Evolutionary conservation across 768 basidiomycete species (phyloP).

Genomic region (Dendrothele bispora): DNA sequence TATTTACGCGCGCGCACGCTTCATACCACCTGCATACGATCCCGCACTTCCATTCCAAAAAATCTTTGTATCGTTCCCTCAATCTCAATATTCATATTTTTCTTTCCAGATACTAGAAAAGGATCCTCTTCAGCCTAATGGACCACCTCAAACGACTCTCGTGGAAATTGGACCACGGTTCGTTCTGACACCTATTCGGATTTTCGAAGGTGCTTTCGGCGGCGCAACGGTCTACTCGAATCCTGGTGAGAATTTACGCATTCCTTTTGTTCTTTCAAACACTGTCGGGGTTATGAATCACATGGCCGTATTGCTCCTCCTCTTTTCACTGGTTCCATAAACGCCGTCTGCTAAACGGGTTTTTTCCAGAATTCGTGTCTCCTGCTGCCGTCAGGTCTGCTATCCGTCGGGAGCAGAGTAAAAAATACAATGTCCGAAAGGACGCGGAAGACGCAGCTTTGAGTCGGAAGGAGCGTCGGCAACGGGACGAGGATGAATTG

Average conservation of each 20-base stretch:
- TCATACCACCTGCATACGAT: no score
- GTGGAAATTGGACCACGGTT: slow-evolving; percentile 98
- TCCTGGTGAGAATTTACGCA: slow-evolving; percentile 77
- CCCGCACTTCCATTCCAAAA: no score
- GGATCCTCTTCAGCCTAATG: slow-evolving; percentile 85
- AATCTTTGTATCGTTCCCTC: no score
- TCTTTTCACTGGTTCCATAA: no score
- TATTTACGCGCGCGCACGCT: no score
- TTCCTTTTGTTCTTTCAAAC: slow-evolving; percentile 1
- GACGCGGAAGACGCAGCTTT: slow-evolving; percentile 68
- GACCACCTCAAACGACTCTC: slow-evolving; percentile 82
- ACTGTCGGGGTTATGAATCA: no score
- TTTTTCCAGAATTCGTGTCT: slow-evolving; percentile 82
- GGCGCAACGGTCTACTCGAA: slow-evolving; percentile 96
- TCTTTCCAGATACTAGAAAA: slow-evolving; percentile 96
- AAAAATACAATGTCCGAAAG: slow-evolving; percentile 82
- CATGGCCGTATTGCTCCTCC: no score
- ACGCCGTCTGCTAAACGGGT: slow-evolving; percentile 25
- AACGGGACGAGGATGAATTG: slow-evolving; percentile 72
- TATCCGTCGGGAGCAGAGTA: slow-evolving; percentile 69
- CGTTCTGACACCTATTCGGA: slow-evolving; percentile 94
- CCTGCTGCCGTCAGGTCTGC: slow-evolving; percentile 79
- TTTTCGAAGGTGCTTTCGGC: slow-evolving; percentile 96
- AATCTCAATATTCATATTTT: no score
- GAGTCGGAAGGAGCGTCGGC: slow-evolving; percentile 62